Evolutionary conservation across 768 basidiomycete species (phyloP).

Genomic region (Rhodotorula diobovata): DNA sequence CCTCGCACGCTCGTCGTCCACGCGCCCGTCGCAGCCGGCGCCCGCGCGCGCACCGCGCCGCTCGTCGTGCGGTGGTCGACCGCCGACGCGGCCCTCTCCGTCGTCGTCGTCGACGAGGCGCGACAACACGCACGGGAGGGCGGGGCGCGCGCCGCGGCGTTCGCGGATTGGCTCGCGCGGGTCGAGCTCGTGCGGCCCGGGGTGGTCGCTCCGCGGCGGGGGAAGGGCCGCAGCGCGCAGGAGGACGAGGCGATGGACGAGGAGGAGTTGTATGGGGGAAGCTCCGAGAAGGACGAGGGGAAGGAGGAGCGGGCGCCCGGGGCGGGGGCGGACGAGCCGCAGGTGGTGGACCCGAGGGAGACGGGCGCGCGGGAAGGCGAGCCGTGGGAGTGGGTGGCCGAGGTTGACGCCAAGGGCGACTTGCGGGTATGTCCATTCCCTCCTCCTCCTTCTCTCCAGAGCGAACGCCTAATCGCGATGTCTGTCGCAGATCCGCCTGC

Average conservation of each 20-base stretch:
- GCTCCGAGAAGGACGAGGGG: neutral
- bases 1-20: neutral
- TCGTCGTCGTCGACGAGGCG: neutral
- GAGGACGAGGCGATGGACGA: conserved; percentile 13
- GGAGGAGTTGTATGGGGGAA: conserved; percentile 27
- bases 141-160: conserved; percentile 9
- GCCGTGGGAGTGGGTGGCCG: conserved; percentile 3
- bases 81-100: no score
- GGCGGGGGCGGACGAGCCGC: neutral
- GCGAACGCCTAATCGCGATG: neutral
- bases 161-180: neutral
- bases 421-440: conserved; percentile 8
- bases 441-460: no score
- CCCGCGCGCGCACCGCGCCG: neutral
- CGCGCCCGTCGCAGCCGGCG: neutral
- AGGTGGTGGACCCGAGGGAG: neutral
- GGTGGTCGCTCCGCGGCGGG: no score
- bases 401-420: conserved; percentile 9
- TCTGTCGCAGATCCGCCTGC: conserved; percentile 22
- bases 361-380: neutral
- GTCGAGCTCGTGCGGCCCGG: neutral
- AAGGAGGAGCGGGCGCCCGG: neutral
- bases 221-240: no score
- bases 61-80: neutral
- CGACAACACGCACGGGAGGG: neutral